Base-by-base conservation (phyloP, 805 yeast species). In the Myxozyma melibiosi region DNA sequence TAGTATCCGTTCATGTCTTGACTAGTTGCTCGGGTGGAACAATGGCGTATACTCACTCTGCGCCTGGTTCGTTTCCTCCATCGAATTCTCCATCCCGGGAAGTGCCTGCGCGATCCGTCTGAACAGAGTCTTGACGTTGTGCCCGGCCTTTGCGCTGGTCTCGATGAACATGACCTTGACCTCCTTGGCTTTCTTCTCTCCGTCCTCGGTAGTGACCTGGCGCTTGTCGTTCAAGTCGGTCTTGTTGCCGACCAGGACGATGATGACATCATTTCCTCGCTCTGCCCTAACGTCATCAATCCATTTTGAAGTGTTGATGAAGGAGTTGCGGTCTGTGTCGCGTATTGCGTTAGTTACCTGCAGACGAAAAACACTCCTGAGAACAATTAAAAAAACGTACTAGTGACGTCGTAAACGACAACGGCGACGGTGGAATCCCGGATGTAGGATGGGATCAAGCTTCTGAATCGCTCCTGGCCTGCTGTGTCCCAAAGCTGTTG, bases 351-450 rank as follows among this genome's bases (percentile, higher is more conserved):
- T 34, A 45, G 31, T 45, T 34, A 34, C n/a, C n/a, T n/a, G 40
- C 18, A 9, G 4, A 33, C 2, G n/a, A 18, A 11, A 14, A 6
- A 8, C 7, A 20, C 34, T 2, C 6, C 4, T 14, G 8, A 16
- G 11, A 14, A 27, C 24, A 31, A 37, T 24, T 11, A 13, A 16
- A 8, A 22, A n/a, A 24, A 51, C 70, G 81, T 85, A 68, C 84
- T 86, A 6, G 97, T 90, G 57, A 92, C 86, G 71, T 94, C 99
- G 74, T 92, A 92, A 22, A 95, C 96, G 27, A 94, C 85, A 45
- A 94, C 95, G 0, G 99, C 98, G n/a, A 94, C 98, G 67, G 91
- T 90, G 14, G 95, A 87, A 72, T 94, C 99, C 66, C 99, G 80
- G 58, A 94, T 94, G 70, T 94, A 94, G 9, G 96, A 86, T 2